Conservation (phyloP, 164 flowering plant species). For the Sedum album region DNA sequence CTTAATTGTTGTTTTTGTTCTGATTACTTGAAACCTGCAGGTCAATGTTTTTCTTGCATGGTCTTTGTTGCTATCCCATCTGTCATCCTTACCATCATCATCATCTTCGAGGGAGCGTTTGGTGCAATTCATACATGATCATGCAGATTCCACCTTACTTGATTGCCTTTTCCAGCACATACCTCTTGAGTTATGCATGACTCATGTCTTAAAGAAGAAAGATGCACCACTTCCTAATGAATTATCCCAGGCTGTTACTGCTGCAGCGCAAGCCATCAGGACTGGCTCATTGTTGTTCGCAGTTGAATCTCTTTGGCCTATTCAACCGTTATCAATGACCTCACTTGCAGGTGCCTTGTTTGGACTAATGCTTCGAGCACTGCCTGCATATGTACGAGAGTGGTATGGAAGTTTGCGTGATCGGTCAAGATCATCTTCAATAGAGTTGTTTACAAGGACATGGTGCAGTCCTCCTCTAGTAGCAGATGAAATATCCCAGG, state of each 20-base stretch:
- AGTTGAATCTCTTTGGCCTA: slow-evolving; percentile 75
- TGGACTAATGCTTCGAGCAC: slow-evolving; percentile 79
- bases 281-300: slow-evolving; percentile 52
- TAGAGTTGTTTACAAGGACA: slow-evolving; percentile 71
- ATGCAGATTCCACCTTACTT: slow-evolving; percentile 46
- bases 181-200: slow-evolving; percentile 44
- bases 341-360: slow-evolving; percentile 79
- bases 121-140: slow-evolving; percentile 64
- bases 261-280: slow-evolving; percentile 62
- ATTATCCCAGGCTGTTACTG: slow-evolving; percentile 45
- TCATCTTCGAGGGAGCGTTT: slow-evolving; percentile 60
- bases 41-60: slow-evolving; percentile 68
- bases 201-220: slow-evolving; percentile 49
- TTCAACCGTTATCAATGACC: slow-evolving; percentile 51
- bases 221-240: slow-evolving; percentile 49
- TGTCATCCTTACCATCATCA: slow-evolving; percentile 58
- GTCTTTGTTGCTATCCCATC: slow-evolving; percentile 72
- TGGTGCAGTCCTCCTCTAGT: slow-evolving; percentile 88
- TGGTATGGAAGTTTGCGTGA: slow-evolving; percentile 84
- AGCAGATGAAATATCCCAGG: slow-evolving; percentile 85
- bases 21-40: slow-evolving; percentile 26
- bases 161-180: slow-evolving; percentile 85
- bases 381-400: slow-evolving; percentile 88
- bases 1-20: not conserved
- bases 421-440: slow-evolving; percentile 51